Evolutionary conservation across 2,329 filamentous ascomycete species (phyloP).

Genomic region (Xylogone sp.): DNA sequence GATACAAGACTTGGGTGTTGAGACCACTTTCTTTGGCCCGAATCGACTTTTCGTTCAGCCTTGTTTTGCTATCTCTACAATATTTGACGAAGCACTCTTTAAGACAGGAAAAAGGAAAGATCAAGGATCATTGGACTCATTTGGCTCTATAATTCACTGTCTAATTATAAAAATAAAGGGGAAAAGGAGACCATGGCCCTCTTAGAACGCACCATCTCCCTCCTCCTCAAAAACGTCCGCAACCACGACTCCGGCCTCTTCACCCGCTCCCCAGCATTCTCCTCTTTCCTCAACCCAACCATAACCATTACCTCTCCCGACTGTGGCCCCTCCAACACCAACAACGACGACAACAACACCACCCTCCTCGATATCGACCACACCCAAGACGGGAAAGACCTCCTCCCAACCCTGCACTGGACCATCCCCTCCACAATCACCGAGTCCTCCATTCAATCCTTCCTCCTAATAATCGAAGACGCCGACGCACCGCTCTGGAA

Average conservation of each 20-base stretch:
- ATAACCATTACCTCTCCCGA: conserved; percentile 4
- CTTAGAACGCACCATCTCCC: conserved; percentile 11
- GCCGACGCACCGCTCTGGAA: conserved; percentile 24
- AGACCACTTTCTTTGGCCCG: too few species aligned
- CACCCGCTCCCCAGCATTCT: conserved; percentile 5
- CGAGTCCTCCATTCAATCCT: neutral
- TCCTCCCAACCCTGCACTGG: conserved; percentile 9
- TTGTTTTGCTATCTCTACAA: too few species aligned
- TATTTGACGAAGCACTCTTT: too few species aligned
- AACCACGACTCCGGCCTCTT: conserved; percentile 10
- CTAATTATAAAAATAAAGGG: too few species aligned
- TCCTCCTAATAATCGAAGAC: conserved; percentile 27
- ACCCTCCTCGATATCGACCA: conserved; percentile 3
- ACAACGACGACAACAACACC: too few species aligned
- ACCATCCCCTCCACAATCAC: conserved; percentile 1
- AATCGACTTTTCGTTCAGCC: too few species aligned
- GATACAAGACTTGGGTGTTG: too few species aligned
- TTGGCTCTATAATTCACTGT: too few species aligned
- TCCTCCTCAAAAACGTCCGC: conserved; percentile 1
- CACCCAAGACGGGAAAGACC: conserved; percentile 8
- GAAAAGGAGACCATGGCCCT: too few species aligned
- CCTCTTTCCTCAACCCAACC: conserved; percentile 2
- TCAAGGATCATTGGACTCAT: too few species aligned
- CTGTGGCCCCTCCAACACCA: conserved; percentile 3
- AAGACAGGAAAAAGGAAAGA: too few species aligned